Conservation (phyloP, 2,329 filamentous ascomycete genomes). For the Colletotrichum acutatum region DNA sequence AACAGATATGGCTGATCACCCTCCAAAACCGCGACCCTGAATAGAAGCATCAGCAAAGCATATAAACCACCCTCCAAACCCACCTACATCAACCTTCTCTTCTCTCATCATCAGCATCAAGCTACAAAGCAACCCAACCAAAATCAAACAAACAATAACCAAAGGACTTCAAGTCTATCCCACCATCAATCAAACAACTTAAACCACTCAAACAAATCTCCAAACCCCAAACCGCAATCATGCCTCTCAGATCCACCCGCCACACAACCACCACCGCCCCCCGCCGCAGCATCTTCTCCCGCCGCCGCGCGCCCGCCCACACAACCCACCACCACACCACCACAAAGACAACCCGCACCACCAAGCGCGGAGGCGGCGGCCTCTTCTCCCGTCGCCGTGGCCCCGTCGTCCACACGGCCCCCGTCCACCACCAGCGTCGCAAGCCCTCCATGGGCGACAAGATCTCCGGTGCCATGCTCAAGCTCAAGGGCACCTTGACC, state of each 20-base stretch:
- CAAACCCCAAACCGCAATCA: conserved; percentile 38
- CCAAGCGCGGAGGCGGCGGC: conserved; percentile 49
- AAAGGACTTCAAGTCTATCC: conserved; percentile 14
- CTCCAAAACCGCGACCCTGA: neutral
- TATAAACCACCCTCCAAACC: conserved; percentile 31
- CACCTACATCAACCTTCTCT: neutral
- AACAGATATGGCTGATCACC: neutral
- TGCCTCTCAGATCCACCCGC: conserved; percentile 44
- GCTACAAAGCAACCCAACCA: conserved; percentile 9
- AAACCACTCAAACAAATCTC: neutral
- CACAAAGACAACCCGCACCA: conserved; percentile 41
- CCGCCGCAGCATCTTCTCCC: conserved; percentile 38
- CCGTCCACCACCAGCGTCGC: conserved; percentile 72
- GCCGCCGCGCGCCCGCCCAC: conserved; percentile 37
- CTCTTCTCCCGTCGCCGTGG: conserved; percentile 52
- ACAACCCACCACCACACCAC: conserved; percentile 39
- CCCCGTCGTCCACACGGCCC: conserved; percentile 39
- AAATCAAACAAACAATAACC: conserved; percentile 10
- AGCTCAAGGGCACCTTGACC: conserved; percentile 76
- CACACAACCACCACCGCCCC: conserved; percentile 37
- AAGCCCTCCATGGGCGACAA: conserved; percentile 79
- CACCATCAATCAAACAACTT: conserved; percentile 5
- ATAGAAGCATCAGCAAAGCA: conserved; percentile 11
- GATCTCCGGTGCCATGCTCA: conserved; percentile 79
- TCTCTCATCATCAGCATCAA: conserved; percentile 24